Evolutionary conservation across 148 eudicot species (phyloP).

Genomic region (Rhododendron ovatum): DNA sequence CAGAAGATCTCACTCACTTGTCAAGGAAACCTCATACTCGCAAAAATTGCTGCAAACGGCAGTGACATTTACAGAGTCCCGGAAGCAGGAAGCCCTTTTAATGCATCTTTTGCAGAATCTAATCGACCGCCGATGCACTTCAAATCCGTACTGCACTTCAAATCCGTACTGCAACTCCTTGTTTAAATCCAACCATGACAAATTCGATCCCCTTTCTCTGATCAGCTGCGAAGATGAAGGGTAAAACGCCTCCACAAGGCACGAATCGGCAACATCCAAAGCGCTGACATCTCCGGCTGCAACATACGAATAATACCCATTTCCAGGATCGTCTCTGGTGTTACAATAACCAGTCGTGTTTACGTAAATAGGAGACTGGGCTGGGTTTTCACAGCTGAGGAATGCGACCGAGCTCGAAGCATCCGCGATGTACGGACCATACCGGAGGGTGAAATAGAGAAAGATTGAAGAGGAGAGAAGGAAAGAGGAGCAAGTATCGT

Average conservation of each 20-base stretch:
- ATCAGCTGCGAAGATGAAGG: background rate
- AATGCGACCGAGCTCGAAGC: background rate
- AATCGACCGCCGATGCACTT: background rate
- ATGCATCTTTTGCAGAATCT: background rate
- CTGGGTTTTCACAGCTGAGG: conserved; percentile 4
- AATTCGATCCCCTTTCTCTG: background rate
- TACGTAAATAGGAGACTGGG: background rate
- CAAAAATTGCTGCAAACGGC: no score
- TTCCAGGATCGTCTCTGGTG: background rate
- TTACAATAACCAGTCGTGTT: background rate
- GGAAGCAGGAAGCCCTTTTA: no score
- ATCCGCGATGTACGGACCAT: no score
- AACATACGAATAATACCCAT: background rate
- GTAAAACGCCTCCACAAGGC: background rate
- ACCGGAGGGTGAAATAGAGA: no score
- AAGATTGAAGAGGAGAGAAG: background rate
- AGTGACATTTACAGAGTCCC: no score
- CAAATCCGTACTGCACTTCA: conserved; percentile 14
- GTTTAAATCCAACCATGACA: background rate
- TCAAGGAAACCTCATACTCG: no score
- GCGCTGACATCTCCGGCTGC: background rate
- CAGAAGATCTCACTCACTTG: accelerated
- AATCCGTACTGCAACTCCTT: conserved; percentile 11
- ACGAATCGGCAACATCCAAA: conserved; percentile 13
- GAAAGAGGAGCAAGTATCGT: background rate